Conservation (phyloP, 768 basidiomycete species). For the Mycena kentingensis region DNA sequence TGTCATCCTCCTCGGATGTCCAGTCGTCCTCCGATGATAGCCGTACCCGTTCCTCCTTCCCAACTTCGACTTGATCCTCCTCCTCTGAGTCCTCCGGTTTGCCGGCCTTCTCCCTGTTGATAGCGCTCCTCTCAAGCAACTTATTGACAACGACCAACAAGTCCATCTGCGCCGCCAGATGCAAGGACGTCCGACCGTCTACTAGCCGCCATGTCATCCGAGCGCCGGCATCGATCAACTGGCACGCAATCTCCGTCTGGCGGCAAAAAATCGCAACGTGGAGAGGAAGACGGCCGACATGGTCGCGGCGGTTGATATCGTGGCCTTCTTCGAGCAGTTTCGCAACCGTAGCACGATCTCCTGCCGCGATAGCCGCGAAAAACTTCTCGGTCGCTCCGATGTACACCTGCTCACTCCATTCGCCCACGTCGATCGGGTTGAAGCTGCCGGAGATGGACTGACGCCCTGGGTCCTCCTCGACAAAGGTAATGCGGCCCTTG, state of each 20-base stretch:
- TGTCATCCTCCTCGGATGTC: slow-evolving; percentile 30
- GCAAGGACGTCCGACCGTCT: slow-evolving; percentile 57
- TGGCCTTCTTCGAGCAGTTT: slow-evolving; percentile 43
- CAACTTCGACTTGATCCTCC: slow-evolving; percentile 37
- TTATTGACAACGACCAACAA: slow-evolving; percentile 45
- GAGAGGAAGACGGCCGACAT: slow-evolving; percentile 62
- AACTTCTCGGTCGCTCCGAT: slow-evolving; percentile 55
- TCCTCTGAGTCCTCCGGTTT: slow-evolving; percentile 32
- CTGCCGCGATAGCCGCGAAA: slow-evolving; percentile 54
- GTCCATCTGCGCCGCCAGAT: slow-evolving; percentile 57
- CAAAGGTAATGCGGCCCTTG: slow-evolving; percentile 53
- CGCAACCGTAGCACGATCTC: slow-evolving; percentile 43
- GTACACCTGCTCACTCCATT: slow-evolving; percentile 67
- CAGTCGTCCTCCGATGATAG: slow-evolving; percentile 5
- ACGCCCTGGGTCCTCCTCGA: slow-evolving; percentile 61
- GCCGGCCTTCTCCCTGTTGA: slow-evolving; percentile 36
- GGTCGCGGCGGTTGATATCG: slow-evolving; percentile 57
- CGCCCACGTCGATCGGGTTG: slow-evolving; percentile 65
- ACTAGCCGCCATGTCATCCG: slow-evolving; percentile 57
- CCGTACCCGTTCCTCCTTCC: slow-evolving; percentile 16
- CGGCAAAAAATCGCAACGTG: slow-evolving; percentile 56
- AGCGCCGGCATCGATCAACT: slow-evolving; percentile 57
- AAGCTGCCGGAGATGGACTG: slow-evolving; percentile 65
- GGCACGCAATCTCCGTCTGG: slow-evolving; percentile 47
- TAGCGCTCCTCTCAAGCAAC: slow-evolving; percentile 51